These are phyloP conservation scores for Phaeoacremonium minimum DNA, from an alignment of 2,329 filamentous ascomycete genomes.

Conservation along the genomic window DNA sequence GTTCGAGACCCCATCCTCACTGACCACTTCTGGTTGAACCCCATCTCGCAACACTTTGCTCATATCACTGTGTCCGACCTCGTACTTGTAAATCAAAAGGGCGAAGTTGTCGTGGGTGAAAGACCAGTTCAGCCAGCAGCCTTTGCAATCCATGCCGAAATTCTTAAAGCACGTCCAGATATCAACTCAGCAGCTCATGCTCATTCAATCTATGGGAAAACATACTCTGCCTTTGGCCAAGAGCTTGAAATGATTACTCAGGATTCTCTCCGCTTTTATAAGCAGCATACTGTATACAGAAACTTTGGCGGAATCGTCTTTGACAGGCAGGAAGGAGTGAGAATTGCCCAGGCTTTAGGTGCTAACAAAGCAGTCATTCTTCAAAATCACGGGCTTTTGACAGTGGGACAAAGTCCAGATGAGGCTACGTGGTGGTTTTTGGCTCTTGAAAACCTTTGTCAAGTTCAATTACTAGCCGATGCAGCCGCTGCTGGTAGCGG, in stretches of 20 bases:
- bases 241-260: conserved; percentile 66
- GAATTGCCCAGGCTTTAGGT: conserved; percentile 60
- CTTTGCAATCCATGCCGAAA: conserved; percentile 64
- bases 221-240: conserved; percentile 60
- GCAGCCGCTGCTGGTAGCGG: conserved; percentile 42
- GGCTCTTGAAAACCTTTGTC: conserved; percentile 62
- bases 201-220: conserved; percentile 60
- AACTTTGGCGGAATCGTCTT: conserved; percentile 47
- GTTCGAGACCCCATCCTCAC: no score
- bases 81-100: conserved; percentile 58
- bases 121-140: conserved; percentile 63
- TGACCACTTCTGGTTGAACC: no score
- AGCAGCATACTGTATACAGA: conserved; percentile 61
- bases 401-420: conserved; percentile 66
- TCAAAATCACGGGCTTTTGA: conserved; percentile 67
- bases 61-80: conserved; percentile 65
- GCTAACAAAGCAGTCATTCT: conserved; percentile 58
- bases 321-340: conserved; percentile 58
- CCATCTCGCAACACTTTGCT: conserved; percentile 62
- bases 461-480: conserved; percentile 58
- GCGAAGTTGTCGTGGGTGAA: conserved; percentile 61
- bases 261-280: conserved; percentile 61
- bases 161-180: conserved; percentile 61
- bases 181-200: conserved; percentile 65
- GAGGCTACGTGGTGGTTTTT: conserved; percentile 69